phyloP scores from a whole-genome alignment of 2,329 filamentous ascomycete species.

The Phaeomoniella chlamydospora region DNA sequence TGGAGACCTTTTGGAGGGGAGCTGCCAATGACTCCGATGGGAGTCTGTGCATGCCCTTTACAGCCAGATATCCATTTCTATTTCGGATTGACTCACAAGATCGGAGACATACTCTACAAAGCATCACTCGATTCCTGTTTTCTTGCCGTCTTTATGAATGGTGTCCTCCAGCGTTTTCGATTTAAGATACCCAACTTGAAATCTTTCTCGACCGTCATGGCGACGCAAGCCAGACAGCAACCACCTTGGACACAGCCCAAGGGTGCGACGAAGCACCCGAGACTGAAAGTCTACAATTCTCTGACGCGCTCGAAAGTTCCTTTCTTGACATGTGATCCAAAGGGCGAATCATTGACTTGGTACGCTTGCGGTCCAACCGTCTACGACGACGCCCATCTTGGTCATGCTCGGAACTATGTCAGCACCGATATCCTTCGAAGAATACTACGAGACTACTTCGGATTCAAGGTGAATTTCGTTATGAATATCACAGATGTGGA shows the following conservation, averaged over 20 bases:
- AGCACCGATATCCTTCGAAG: slow-evolving; percentile 77
- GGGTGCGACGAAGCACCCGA: slow-evolving; percentile 24
- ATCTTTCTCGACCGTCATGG: slow-evolving; percentile 7
- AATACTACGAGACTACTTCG: slow-evolving; percentile 71
- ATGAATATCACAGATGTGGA: slow-evolving; percentile 89
- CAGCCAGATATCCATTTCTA: no score
- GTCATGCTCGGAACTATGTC: slow-evolving; percentile 82
- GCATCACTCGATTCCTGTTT: no score
- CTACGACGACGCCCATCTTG: slow-evolving; percentile 68
- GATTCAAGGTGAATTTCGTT: slow-evolving; percentile 69
- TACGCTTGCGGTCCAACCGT: slow-evolving; percentile 83
- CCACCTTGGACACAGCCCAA: slow-evolving; percentile 29
- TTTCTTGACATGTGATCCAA: slow-evolving; percentile 57
- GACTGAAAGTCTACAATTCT: slow-evolving; percentile 67
- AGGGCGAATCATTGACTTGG: slow-evolving; percentile 59
- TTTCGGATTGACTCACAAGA: not conserved
- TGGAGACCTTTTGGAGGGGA: no score
- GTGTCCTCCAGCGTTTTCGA: not conserved
- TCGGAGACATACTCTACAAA: no score
- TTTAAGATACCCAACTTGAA: not conserved
- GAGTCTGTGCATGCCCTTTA: no score
- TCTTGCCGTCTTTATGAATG: slow-evolving; percentile 1
- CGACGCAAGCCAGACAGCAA: slow-evolving; percentile 21
- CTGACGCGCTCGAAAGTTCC: slow-evolving; percentile 59
- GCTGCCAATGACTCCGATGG: no score